Conservation (phyloP, 345 rosid genomes). For the Salix caprea region DNA sequence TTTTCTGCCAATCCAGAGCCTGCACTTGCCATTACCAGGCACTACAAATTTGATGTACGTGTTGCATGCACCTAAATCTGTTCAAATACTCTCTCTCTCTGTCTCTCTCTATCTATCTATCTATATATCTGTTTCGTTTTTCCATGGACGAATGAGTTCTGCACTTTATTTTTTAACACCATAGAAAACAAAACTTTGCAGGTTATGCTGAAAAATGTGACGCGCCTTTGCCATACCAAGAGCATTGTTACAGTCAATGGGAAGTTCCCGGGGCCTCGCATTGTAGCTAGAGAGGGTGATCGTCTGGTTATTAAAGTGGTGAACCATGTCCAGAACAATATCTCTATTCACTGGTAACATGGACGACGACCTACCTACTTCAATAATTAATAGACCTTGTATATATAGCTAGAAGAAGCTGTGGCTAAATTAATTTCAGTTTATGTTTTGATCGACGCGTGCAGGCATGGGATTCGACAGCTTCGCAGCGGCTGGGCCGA, state of each 20-base stretch:
- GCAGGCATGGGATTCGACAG: slow-evolving; percentile 20
- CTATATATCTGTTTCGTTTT: not conserved
- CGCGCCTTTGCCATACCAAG: slow-evolving; percentile 18
- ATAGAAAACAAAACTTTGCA: not conserved
- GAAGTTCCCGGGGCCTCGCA: slow-evolving; percentile 22
- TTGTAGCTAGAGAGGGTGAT: slow-evolving; percentile 20
- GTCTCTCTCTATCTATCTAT: not conserved
- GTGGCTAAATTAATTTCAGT: not conserved
- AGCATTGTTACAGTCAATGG: slow-evolving; percentile 18
- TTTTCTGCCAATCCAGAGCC: not conserved
- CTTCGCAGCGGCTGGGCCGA: slow-evolving; percentile 16
- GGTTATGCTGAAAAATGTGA: slow-evolving; percentile 10
- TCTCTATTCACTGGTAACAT: slow-evolving; percentile 19
- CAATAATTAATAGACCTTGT: not conserved
- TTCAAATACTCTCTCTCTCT: not conserved
- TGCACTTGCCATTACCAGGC: slow-evolving; percentile 14
- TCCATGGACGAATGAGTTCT: not conserved
- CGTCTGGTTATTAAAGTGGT: slow-evolving; percentile 18
- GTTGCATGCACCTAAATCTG: not conserved
- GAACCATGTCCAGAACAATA: slow-evolving; percentile 21
- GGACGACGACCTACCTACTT: not conserved
- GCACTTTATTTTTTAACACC: not conserved
- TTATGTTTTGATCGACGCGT: not conserved
- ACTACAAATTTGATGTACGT: slow-evolving; percentile 19
- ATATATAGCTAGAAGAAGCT: not conserved